A percentile compares a stretch with the other conserved stretches of the same genome.
Evolutionary conservation across 768 basidiomycete species (phyloP).

Genomic region (Cystofilobasidium capitatum): DNA sequence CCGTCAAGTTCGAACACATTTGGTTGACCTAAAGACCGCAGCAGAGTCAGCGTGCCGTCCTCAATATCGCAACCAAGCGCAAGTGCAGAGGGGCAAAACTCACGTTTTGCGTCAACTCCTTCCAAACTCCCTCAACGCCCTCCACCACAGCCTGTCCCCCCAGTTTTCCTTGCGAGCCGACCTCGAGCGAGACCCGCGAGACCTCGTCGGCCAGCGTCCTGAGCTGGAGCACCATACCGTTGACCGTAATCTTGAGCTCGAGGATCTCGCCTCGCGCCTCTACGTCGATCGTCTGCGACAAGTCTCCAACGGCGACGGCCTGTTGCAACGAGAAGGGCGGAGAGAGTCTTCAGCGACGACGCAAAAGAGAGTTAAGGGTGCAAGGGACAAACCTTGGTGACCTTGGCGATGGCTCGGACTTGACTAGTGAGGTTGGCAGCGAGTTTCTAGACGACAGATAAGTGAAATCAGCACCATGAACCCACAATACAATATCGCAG

Average conservation of each 20-base stretch:
- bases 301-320: constrained; percentile 71
- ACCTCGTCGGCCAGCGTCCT: constrained; percentile 45
- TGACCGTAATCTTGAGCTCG: constrained; percentile 62
- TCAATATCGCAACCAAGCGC: background rate
- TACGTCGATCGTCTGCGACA: constrained; percentile 88
- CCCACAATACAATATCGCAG: background rate
- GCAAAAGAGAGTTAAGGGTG: background rate
- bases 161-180: constrained; percentile 83
- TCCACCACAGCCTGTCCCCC: constrained; percentile 86
- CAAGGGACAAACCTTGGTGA: constrained; percentile 55
- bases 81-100: constrained; percentile 33
- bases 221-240: constrained; percentile 63
- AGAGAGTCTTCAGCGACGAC: no score
- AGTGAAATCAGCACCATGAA: no score
- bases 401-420: constrained; percentile 84
- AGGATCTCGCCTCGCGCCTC: constrained; percentile 71
- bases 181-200: constrained; percentile 83
- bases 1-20: constrained; percentile 71
- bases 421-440: constrained; percentile 41
- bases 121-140: constrained; percentile 93
- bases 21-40: constrained; percentile 51
- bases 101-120: constrained; percentile 57
- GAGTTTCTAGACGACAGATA: constrained; percentile 30
- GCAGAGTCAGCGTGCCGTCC: background rate
- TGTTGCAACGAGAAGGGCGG: background rate